Evolutionary conservation across 257 asterid genomes (phyloP).

Genomic region (Lycium ferocissimum): DNA sequence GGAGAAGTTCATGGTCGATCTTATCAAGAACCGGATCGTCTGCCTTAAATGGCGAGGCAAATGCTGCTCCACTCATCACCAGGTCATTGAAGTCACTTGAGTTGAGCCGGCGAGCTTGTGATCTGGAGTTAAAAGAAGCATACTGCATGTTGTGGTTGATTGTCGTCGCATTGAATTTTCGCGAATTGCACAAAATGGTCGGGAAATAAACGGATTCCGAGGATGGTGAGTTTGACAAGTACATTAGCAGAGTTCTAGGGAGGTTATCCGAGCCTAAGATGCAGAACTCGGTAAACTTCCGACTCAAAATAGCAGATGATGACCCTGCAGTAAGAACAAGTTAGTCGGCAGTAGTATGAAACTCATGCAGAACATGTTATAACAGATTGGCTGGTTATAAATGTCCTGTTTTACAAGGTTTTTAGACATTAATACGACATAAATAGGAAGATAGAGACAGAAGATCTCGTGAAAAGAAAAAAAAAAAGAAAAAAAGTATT

Average conservation of each 20-base stretch:
- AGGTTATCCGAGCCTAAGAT: conserved; percentile 78
- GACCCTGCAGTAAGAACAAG: conserved; percentile 59
- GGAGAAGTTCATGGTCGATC: conserved; percentile 62
- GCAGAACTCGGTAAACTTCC: conserved; percentile 73
- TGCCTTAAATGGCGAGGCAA: conserved; percentile 65
- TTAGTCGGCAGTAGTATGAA: neutral
- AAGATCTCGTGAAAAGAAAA: neutral
- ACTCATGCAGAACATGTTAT: neutral
- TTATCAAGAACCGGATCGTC: conserved; percentile 64
- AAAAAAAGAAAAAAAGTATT: neutral
- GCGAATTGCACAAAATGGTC: conserved; percentile 80
- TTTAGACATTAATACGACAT: neutral
- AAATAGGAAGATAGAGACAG: neutral
- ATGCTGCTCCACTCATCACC: conserved; percentile 73
- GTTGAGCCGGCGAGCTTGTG: conserved; percentile 52
- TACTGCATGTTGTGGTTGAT: conserved; percentile 72
- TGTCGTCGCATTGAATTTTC: conserved; percentile 63
- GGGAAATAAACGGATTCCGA: conserved; percentile 78
- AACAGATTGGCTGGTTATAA: neutral
- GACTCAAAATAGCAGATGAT: conserved; percentile 65
- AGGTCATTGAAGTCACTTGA: conserved; percentile 60
- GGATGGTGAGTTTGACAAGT: conserved; percentile 76
- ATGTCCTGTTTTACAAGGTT: neutral
- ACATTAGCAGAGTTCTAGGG: conserved; percentile 85
- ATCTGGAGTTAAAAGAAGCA: conserved; percentile 51